These are phyloP conservation scores for Yamadazyma olivae DNA, from an alignment of 805 yeast genomes.

Conservation along the genomic window DNA sequence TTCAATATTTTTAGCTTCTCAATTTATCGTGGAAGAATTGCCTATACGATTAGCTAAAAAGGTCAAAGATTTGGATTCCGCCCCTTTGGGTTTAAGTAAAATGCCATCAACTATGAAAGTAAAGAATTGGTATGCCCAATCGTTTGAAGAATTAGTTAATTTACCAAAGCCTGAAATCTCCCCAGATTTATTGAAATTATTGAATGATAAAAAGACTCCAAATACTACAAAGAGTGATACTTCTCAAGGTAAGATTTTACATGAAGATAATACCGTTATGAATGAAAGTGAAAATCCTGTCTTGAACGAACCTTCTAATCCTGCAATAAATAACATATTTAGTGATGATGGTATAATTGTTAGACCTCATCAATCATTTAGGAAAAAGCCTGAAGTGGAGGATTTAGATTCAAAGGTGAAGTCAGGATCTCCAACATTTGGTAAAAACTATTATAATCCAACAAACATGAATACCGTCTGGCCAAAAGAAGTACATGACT, in stretches of 20 bases:
- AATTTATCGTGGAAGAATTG: conserved; percentile 79
- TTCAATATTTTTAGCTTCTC: conserved; percentile 75
- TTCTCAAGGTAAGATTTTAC: conserved; percentile 10
- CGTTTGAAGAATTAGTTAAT: conserved; percentile 76
- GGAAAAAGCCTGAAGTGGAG: conserved; percentile 4
- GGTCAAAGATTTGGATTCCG: conserved; percentile 75
- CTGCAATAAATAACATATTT: conserved; percentile 38
- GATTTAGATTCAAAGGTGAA: conserved; percentile 1
- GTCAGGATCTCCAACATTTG: conserved; percentile 35
- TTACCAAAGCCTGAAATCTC: conserved; percentile 57
- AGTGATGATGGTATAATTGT: conserved; percentile 53
- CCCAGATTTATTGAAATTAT: conserved; percentile 36
- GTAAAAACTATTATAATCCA: conserved; percentile 48
- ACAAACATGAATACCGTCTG: conserved; percentile 57
- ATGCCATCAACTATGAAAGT: conserved; percentile 77
- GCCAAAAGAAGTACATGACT: conserved; percentile 72
- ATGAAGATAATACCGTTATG: conserved; percentile 11
- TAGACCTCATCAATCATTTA: conserved; percentile 16
- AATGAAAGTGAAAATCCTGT: conserved; percentile 23
- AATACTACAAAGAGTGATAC: conserved; percentile 15
- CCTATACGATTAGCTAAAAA: conserved; percentile 85
- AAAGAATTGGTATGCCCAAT: conserved; percentile 86
- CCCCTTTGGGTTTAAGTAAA: conserved; percentile 70
- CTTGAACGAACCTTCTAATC: conserved; percentile 25
- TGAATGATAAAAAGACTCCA: conserved; percentile 12